Conservation (phyloP, 169 alveolate species). For the Plasmodium ovale region DNA sequence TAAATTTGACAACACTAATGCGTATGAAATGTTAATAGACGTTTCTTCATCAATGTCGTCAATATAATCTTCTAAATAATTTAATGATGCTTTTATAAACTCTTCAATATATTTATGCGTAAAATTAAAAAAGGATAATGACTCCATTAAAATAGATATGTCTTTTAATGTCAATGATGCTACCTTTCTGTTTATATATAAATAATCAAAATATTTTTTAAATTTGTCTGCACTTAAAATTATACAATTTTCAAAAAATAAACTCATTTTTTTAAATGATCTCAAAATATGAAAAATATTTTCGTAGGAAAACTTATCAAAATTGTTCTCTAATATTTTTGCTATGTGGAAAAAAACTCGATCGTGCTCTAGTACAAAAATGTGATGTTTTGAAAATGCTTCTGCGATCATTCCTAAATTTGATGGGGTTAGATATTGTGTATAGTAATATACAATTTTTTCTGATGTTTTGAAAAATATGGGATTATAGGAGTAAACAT, state of each 20-base stretch:
- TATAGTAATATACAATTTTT: slow-evolving; percentile 70
- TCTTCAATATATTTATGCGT: slow-evolving; percentile 35
- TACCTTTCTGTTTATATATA: slow-evolving; percentile 44
- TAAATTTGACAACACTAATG: slow-evolving; percentile 77
- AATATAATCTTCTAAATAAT: slow-evolving; percentile 82
- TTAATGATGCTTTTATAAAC: slow-evolving; percentile 56
- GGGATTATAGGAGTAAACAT: slow-evolving; percentile 58
- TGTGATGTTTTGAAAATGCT: slow-evolving; percentile 66
- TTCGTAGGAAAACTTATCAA: slow-evolving; percentile 61
- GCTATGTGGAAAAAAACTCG: slow-evolving; percentile 66
- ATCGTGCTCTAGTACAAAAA: slow-evolving; percentile 63
- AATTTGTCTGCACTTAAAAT: slow-evolving; percentile 45
- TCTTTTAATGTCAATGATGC: slow-evolving; percentile 64
- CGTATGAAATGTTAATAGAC: slow-evolving; percentile 79
- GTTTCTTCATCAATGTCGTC: slow-evolving; percentile 79
- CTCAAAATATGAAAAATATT: slow-evolving; percentile 29
- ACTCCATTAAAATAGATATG: slow-evolving; percentile 75
- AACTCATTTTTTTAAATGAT: slow-evolving; percentile 69
- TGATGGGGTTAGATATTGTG: slow-evolving; percentile 51
- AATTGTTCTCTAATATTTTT: slow-evolving; percentile 59
- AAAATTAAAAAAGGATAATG: slow-evolving; percentile 72
- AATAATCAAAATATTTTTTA: slow-evolving; percentile 27
- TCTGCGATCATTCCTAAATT: slow-evolving; percentile 56
- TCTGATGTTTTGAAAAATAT: slow-evolving; percentile 42
- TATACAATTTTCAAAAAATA: slow-evolving; percentile 54